phyloP scores from a whole-genome alignment of 106 monocot genomes.

The Alisma plantagoaquatica region DNA sequence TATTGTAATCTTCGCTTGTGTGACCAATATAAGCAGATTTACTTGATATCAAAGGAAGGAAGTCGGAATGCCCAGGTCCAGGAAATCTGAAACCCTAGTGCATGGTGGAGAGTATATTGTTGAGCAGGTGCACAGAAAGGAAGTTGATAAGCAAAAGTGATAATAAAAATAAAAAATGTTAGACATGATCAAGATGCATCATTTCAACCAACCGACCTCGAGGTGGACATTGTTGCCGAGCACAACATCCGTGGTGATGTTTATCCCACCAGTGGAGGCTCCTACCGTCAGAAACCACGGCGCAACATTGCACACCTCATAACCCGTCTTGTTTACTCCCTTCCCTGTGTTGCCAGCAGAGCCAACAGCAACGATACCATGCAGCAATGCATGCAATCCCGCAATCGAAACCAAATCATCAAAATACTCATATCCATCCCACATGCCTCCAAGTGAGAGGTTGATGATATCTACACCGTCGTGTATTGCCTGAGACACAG shows the following conservation, averaged over 20 bases:
- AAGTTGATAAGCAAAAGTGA: no score
- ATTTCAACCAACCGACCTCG: slow-evolving; percentile 19
- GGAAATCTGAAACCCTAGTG: no score
- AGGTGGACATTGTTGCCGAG: slow-evolving; percentile 37
- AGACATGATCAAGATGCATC: not conserved
- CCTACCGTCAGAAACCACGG: slow-evolving; percentile 80
- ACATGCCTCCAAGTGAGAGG: slow-evolving; percentile 22
- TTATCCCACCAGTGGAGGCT: slow-evolving; percentile 61
- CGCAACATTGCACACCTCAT: no score
- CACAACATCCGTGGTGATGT: slow-evolving; percentile 18
- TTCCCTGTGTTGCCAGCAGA: not conserved
- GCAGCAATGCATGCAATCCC: not conserved
- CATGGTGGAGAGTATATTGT: no score
- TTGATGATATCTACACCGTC: slow-evolving; percentile 52
- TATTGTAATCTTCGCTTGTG: no score
- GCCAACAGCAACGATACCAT: not conserved
- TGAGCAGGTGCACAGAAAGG: no score
- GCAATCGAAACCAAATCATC: not conserved
- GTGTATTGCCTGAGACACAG: slow-evolving; percentile 40
- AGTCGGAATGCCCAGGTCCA: no score
- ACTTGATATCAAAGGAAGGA: no score
- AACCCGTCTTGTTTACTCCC: not conserved
- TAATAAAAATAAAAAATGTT: no score
- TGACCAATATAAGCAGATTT: no score
- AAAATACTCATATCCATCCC: not conserved